These are phyloP conservation scores for Tolypocladium inflatum DNA, from an alignment of 2,329 filamentous ascomycete genomes.

Conservation along the genomic window DNA sequence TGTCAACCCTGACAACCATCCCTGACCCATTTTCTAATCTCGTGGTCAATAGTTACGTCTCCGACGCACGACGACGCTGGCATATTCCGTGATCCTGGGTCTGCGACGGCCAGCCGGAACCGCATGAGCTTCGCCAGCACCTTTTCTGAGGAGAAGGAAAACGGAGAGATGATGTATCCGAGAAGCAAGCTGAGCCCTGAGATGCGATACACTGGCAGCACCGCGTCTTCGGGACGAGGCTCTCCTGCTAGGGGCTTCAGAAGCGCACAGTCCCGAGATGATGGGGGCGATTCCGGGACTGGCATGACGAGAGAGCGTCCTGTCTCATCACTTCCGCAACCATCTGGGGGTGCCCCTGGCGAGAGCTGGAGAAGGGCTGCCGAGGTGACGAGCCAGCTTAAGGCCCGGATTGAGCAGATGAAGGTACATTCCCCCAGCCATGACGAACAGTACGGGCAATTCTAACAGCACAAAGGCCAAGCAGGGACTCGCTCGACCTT, in stretches of 20 bases:
- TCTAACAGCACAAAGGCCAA: conserved; percentile 10
- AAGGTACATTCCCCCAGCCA: conserved; percentile 46
- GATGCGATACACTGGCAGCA: conserved; percentile 39
- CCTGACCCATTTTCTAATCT: not conserved
- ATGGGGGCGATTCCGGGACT: conserved; percentile 19
- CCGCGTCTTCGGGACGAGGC: conserved; percentile 44
- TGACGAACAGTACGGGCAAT: not conserved
- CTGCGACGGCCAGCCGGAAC: conserved; percentile 31
- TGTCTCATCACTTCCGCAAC: conserved; percentile 24
- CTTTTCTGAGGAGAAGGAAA: conserved; percentile 70
- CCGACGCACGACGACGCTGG: conserved; percentile 49
- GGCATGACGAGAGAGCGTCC: conserved; percentile 20
- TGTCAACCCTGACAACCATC: conserved; percentile 3
- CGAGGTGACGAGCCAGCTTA: conserved; percentile 94
- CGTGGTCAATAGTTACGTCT: conserved; percentile 31
- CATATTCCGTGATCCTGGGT: conserved; percentile 45
- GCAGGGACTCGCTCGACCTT: conserved; percentile 20
- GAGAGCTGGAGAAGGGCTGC: conserved; percentile 97
- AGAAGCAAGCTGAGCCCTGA: conserved; percentile 48
- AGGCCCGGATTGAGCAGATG: conserved; percentile 98
- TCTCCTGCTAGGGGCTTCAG: conserved; percentile 50
- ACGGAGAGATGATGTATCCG: conserved; percentile 41
- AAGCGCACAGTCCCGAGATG: conserved; percentile 22
- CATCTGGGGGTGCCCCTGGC: conserved; percentile 21
- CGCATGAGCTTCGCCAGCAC: conserved; percentile 55